These are phyloP conservation scores for Pythium aquatile DNA, from an alignment of 352 stramenopile genomes.

Conservation along the genomic window DNA sequence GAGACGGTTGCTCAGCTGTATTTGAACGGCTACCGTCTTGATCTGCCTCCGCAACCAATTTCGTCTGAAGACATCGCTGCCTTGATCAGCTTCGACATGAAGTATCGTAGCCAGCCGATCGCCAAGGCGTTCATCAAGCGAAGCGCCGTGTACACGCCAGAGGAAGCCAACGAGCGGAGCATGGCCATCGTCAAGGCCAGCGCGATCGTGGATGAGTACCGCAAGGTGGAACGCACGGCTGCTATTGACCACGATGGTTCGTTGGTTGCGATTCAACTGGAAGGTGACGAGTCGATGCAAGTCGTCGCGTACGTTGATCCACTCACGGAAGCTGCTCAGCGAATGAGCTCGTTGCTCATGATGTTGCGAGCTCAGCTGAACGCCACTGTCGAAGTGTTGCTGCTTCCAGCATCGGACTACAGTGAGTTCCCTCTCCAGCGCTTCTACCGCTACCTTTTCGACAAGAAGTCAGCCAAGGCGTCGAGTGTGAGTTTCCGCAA, in stretches of 20 bases:
- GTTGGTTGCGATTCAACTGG: constrained; percentile 36
- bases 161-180: constrained; percentile 60
- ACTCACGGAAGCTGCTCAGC: constrained; percentile 85
- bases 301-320: constrained; percentile 89
- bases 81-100: constrained; percentile 68
- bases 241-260: constrained; percentile 37
- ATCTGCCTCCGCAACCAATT: constrained; percentile 49
- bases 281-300: constrained; percentile 49
- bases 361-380: constrained; percentile 78
- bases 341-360: constrained; percentile 83
- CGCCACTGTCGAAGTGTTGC: constrained; percentile 63
- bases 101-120: constrained; percentile 65
- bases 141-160: constrained; percentile 39
- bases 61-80: constrained; percentile 60
- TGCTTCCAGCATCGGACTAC: constrained; percentile 69
- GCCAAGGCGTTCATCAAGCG: constrained; percentile 72
- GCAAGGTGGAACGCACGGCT: constrained; percentile 43
- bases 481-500: constrained; percentile 70
- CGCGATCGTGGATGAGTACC: constrained; percentile 76
- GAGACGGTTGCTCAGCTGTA: constrained; percentile 46
- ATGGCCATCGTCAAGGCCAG: constrained; percentile 75
- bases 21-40: constrained; percentile 69
- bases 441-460: constrained; percentile 92
- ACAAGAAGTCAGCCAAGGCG: constrained; percentile 44
- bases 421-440: constrained; percentile 88